Evolutionary conservation across 1,284 basidiomycete genomes (phyloP).

Genomic region (Erythrobasidium hasegawianum): DNA sequence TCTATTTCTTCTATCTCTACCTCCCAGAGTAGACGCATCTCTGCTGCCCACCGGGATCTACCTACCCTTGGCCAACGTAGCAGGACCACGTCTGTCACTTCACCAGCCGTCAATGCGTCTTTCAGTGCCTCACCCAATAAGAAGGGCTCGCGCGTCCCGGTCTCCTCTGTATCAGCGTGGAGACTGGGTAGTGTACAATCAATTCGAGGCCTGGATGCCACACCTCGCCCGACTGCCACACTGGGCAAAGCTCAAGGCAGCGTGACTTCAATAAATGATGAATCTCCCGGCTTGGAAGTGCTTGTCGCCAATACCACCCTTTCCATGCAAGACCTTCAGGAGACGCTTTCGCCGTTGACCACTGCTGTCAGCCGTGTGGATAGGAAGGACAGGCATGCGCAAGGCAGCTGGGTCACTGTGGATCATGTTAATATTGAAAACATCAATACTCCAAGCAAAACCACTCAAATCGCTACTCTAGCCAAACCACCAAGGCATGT

Average conservation of each 20-base stretch:
- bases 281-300: constrained; percentile 28
- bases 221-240: background rate
- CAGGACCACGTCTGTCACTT: background rate
- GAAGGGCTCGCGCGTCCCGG: background rate
- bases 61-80: background rate
- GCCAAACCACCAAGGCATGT: too few relatives aligned
- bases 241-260: too few relatives aligned
- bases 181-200: background rate
- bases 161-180: background rate
- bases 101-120: background rate
- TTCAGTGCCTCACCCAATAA: background rate
- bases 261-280: background rate
- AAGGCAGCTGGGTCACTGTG: background rate
- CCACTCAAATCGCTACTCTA: background rate
- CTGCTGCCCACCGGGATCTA: background rate
- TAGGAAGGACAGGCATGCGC: background rate
- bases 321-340: constrained; percentile 26
- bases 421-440: background rate
- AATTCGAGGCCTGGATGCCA: background rate
- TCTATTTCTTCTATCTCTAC: background rate
- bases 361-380: background rate
- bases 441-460: background rate
- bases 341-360: constrained; percentile 23
- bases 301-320: constrained; percentile 27
- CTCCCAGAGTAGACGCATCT: background rate